phyloP scores from a whole-genome alignment of 495 filamentous ascomycete genomes.

The Penicillium subrubescens region DNA sequence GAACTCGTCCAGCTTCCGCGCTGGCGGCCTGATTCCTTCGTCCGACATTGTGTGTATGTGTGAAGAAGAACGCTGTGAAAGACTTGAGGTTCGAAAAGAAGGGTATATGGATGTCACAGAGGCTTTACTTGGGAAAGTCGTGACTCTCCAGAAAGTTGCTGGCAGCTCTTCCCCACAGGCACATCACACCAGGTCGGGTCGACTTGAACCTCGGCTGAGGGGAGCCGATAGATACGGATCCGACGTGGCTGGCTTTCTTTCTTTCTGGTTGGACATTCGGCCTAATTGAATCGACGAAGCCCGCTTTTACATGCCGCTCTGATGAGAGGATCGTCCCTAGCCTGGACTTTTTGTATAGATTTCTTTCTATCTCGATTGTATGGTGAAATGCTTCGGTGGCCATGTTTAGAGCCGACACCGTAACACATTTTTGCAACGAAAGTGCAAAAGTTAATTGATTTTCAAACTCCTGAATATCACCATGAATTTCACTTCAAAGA shows the following conservation, averaged over 20 bases:
- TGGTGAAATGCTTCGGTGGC: not conserved
- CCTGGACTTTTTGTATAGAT: not conserved
- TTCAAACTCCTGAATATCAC: not conserved
- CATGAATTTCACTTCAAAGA: not conserved
- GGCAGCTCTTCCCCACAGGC: conserved; percentile 7
- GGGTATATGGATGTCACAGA: not conserved
- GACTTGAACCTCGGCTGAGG: conserved; percentile 18
- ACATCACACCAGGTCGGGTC: not conserved
- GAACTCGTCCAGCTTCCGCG: conserved; percentile 36
- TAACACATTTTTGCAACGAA: not conserved
- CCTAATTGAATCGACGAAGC: not conserved
- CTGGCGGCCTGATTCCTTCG: conserved; percentile 23
- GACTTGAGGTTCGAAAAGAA: not conserved
- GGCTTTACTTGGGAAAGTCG: not conserved
- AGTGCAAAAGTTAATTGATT: not conserved
- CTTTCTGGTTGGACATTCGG: not conserved
- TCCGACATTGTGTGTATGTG: conserved; percentile 24
- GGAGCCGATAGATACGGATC: not conserved
- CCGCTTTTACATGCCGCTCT: conserved; percentile 1
- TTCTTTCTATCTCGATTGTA: not conserved
- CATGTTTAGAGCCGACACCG: not conserved
- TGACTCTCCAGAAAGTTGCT: conserved; percentile 1
- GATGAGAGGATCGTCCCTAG: not conserved
- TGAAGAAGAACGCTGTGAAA: not conserved
- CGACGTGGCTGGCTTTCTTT: not conserved